Conservation (phyloP, 306 rosid genomes). For the Quercus suber region DNA sequence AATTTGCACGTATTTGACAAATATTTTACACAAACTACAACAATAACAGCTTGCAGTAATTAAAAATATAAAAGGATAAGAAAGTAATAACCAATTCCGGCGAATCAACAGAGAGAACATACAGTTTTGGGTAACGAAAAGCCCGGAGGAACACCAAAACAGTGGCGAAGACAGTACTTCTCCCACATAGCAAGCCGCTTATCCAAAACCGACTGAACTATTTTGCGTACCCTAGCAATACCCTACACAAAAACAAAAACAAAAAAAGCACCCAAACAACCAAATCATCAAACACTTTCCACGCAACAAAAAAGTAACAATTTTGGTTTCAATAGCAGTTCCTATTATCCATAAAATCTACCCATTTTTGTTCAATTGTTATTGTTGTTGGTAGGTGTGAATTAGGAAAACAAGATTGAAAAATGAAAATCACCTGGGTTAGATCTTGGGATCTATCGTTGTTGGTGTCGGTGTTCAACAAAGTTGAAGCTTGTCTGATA, state of each 20-base stretch:
- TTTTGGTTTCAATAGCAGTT: not conserved
- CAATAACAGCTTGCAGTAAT: not conserved
- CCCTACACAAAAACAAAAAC: constrained; percentile 46
- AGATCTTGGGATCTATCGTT: constrained; percentile 56
- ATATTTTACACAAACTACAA: not conserved
- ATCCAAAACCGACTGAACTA: constrained; percentile 57
- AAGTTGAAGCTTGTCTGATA: constrained; percentile 60
- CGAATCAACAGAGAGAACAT: constrained; percentile 20
- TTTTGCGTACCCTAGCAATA: constrained; percentile 35
- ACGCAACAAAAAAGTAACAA: not conserved
- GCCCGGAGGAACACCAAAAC: constrained; percentile 69
- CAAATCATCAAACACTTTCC: not conserved
- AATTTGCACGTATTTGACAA: too few species aligned
- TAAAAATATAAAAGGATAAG: not conserved
- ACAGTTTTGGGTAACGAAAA: constrained; percentile 55
- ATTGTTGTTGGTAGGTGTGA: not conserved
- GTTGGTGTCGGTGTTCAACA: constrained; percentile 39
- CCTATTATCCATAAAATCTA: not conserved
- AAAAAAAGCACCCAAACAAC: not conserved
- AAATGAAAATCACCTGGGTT: constrained; percentile 32
- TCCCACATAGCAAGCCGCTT: constrained; percentile 73
- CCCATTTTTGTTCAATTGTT: not conserved
- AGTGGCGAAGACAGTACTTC: constrained; percentile 59
- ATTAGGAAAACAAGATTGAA: not conserved
- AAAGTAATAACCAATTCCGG: not conserved